Conservation (phyloP, 2,329 filamentous ascomycete species). For the Aspergillus texensis region DNA sequence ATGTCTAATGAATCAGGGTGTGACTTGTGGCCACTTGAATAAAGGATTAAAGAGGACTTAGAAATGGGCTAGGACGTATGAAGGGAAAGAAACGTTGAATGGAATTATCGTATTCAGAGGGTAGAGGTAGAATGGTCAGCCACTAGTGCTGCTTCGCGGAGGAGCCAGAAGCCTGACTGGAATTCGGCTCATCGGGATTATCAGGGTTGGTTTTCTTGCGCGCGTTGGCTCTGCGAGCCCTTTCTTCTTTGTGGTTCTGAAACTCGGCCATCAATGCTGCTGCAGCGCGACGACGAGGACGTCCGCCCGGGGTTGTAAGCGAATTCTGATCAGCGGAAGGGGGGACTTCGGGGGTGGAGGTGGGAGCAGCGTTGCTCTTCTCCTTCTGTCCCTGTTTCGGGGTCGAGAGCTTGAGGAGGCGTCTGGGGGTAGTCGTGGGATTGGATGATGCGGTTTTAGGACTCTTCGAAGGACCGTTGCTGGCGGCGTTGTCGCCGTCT, state of each 20-base stretch:
- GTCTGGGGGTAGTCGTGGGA: not conserved
- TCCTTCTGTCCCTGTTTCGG: not conserved
- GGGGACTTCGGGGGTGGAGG: constrained; percentile 3
- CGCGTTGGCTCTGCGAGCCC: constrained; percentile 21
- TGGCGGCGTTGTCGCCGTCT: not conserved
- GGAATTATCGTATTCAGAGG: not conserved
- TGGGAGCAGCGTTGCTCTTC: not conserved
- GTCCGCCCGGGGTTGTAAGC: constrained; percentile 19
- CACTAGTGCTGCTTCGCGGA: not conserved
- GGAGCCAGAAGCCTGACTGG: not conserved
- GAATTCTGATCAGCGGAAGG: constrained; percentile 1
- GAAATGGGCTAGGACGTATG: not conserved
- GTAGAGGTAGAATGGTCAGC: not conserved
- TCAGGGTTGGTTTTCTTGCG: constrained; percentile 15
- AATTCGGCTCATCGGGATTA: constrained; percentile 2
- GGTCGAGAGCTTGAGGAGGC: constrained; percentile 3
- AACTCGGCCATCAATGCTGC: constrained; percentile 24
- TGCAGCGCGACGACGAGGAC: constrained; percentile 27
- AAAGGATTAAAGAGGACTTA: not conserved
- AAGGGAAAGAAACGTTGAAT: not conserved
- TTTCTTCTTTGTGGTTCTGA: constrained; percentile 22
- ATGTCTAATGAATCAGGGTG: not conserved
- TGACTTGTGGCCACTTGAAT: constrained; percentile 1
- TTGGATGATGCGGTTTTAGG: not conserved
- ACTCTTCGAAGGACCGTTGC: constrained; percentile 5